Percentiles rank a stretch among this genome's conserved stretches.
These are phyloP conservation scores for Neocallimastix lanati DNA, from an alignment of 192 early-diverging fungal species.

Conservation along the genomic window DNA sequence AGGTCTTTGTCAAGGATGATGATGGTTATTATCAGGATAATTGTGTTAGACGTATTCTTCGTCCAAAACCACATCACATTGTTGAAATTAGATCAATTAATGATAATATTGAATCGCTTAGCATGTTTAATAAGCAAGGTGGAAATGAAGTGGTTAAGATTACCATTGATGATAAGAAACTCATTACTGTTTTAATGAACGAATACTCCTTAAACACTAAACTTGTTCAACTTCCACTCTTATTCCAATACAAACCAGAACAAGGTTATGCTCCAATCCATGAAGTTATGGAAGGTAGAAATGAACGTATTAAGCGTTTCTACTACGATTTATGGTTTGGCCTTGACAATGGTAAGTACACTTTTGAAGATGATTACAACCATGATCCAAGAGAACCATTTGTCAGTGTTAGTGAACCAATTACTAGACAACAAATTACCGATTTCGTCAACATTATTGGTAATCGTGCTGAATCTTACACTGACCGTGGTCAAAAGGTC, in stretches of 20 bases:
- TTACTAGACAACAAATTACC: constrained; percentile 40
- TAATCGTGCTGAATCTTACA: constrained; percentile 46
- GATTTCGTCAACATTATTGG: constrained; percentile 61
- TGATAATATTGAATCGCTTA: constrained; percentile 26
- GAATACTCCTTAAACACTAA: constrained; percentile 13
- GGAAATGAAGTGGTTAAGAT: constrained; percentile 26
- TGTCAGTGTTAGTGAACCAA: constrained; percentile 33
- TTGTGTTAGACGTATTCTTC: constrained; percentile 38
- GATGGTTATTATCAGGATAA: constrained; percentile 31
- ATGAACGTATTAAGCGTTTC: constrained; percentile 69
- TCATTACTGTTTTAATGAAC: constrained; percentile 47
- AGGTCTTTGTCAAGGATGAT: constrained; percentile 59
- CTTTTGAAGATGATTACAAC: constrained; percentile 21
- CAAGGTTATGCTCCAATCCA: constrained; percentile 71
- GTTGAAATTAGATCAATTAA: constrained; percentile 28
- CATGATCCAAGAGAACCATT: constrained; percentile 46
- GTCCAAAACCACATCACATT: constrained; percentile 21
- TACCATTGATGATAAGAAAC: constrained; percentile 20
- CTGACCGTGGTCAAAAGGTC: constrained; percentile 52
- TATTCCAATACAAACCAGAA: constrained; percentile 62
- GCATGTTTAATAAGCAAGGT: constrained; percentile 27
- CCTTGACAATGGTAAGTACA: constrained; percentile 19
- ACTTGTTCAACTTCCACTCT: constrained; percentile 54
- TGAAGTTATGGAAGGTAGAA: constrained; percentile 67
- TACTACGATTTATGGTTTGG: constrained; percentile 65